Evolutionary conservation across 129 eudicot genomes (phyloP), one percentile per base, ranked within the genome.

Genomic region (Tagetes patula): DNA sequence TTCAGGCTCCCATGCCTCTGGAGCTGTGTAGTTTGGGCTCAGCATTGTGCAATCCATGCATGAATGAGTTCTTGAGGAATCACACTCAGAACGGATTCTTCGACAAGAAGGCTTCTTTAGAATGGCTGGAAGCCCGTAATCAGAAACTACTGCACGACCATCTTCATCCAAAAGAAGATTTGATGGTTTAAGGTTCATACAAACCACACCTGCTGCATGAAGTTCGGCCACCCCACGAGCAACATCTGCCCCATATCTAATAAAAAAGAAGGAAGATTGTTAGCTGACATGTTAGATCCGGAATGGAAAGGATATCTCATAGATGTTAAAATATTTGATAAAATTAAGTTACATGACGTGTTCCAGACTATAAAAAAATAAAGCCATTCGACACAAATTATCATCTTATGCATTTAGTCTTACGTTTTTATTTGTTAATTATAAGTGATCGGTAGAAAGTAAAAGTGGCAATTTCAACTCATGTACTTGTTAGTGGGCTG

Each of bases 171-270:
- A 73, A 65, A 94, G 99, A 85, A 94, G 94, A 80, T 90, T 94
- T 33, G 99, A 94, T 13, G 99, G 99, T 78, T 94, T 94, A 60
- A 94, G 80, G 81, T 86, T 90, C 96, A 94, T 90, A 79, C 99
- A 94, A 76, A 94, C 87, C 68, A 94, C 89, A 52, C 99, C 99
- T 55, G 97, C 99, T 60, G 99, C 97, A 75, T 94, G 99, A 65
- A 94, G 97, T 79, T 94, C 99, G 65, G 99, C 96, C 67, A 94
- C 97, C 75, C 99, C 99, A 59, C 99, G 94, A 64, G 99, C 97
- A 81, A 94, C 88, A 80, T 94, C 99, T 52, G 96, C 97, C 30
- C 99, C 99, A 46, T 94, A 94, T 83, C 99, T 90, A 74, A 64
- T 75, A 61, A 38, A 33, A 80, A 54, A 59, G 30, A 20, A 58